Percentiles rank a stretch among this genome's conserved stretches.
These are phyloP conservation scores for Blumeria graminis DNA, from an alignment of 2,329 filamentous ascomycete genomes.

Conservation along the genomic window DNA sequence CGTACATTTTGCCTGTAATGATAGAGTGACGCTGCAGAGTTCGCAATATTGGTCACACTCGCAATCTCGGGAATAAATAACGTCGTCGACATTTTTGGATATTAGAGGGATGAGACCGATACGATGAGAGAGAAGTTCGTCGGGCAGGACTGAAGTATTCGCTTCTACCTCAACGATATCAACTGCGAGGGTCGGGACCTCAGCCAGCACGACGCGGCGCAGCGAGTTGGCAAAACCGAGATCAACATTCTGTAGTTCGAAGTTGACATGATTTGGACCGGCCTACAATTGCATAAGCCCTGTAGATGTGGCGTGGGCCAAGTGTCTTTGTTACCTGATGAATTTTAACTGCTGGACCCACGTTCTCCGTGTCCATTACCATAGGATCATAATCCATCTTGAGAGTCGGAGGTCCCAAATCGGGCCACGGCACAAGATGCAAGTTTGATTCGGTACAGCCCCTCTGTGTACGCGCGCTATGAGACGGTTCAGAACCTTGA, in stretches of 20 bases:
- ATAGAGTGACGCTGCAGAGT: conserved; percentile 66
- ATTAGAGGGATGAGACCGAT: conserved; percentile 75
- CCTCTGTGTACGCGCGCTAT: too few relatives aligned
- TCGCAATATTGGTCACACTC: conserved; percentile 93
- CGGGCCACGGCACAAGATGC: too few relatives aligned
- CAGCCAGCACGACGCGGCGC: conserved; percentile 72
- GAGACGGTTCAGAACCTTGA: too few relatives aligned
- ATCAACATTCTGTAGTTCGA: conserved; percentile 73
- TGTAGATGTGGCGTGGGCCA: too few relatives aligned
- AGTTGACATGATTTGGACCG: conserved; percentile 61
- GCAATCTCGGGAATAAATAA: conserved; percentile 81
- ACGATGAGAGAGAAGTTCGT: conserved; percentile 87
- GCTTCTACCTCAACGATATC: conserved; percentile 80
- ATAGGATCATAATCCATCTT: conserved; percentile 25
- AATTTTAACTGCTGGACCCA: conserved; percentile 23
- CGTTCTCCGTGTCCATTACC: conserved; percentile 19
- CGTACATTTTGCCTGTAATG: conserved; percentile 65
- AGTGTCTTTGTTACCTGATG: conserved; percentile 16
- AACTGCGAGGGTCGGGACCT: conserved; percentile 85
- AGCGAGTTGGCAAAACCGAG: conserved; percentile 82
- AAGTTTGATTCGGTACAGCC: too few relatives aligned
- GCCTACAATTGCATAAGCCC: conserved; percentile 27
- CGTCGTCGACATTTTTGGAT: conserved; percentile 57
- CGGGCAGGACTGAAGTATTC: conserved; percentile 88
- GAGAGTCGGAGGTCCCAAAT: neutral